Percentiles rank a stretch among this genome's conserved stretches.
Conservation (phyloP, 2,329 filamentous ascomycete species). For the Aspergillus sp. region DNA sequence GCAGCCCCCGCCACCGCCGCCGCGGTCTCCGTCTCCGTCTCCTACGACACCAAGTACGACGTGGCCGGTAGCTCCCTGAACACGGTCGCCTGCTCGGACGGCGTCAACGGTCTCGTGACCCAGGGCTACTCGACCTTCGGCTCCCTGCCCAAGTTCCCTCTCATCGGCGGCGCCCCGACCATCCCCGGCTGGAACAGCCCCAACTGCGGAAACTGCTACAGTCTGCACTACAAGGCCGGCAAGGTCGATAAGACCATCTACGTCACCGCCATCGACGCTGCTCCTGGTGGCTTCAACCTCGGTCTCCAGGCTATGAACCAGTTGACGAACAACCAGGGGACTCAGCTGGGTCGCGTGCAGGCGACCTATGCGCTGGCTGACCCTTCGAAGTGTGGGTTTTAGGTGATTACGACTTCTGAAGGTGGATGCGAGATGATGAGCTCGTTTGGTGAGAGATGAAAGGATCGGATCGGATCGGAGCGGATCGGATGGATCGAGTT, state of each 20-base stretch:
- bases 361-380: conserved; percentile 29
- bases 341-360: conserved; percentile 42
- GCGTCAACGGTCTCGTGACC: conserved; percentile 32
- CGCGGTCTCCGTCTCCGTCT: conserved; percentile 49
- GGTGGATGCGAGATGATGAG: too few relatives aligned
- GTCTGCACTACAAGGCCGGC: conserved; percentile 45
- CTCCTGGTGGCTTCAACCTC: conserved; percentile 50
- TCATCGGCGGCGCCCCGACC: conserved; percentile 51
- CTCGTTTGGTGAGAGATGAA: neutral
- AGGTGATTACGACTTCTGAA: too few relatives aligned
- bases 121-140: conserved; percentile 43
- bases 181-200: conserved; percentile 47
- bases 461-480: neutral
- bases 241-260: conserved; percentile 44
- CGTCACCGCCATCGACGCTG: conserved; percentile 51
- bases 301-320: conserved; percentile 49
- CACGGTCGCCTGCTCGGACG: conserved; percentile 47
- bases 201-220: conserved; percentile 55
- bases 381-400: conserved; percentile 12
- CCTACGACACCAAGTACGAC: conserved; percentile 73
- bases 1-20: conserved; percentile 18
- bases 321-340: conserved; percentile 49
- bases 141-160: conserved; percentile 47
- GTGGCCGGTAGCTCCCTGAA: conserved; percentile 55
- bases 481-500: too few relatives aligned